Percentiles rank a stretch among this genome's conserved stretches.
These are phyloP conservation scores for Polyporus arcularius DNA, from an alignment of 768 basidiomycete species.

Conservation along the genomic window DNA sequence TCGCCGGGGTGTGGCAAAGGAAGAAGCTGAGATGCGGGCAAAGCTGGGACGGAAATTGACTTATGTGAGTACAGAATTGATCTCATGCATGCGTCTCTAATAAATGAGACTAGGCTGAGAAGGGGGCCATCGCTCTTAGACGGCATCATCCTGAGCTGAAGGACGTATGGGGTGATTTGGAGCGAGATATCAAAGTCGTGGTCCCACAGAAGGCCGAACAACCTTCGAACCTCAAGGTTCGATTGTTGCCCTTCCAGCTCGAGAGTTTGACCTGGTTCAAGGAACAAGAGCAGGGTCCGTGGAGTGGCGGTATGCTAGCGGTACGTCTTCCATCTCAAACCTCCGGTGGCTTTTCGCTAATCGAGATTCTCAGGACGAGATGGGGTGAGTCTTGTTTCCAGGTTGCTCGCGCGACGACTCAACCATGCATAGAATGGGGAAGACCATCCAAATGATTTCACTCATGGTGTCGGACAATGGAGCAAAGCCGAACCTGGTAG, in stretches of 20 bases:
- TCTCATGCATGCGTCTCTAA: not conserved
- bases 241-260: conserved; percentile 90
- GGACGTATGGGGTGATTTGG: conserved; percentile 87
- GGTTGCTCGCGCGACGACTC: conserved; percentile 5
- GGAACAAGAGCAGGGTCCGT: conserved; percentile 83
- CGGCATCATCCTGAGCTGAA: conserved; percentile 78
- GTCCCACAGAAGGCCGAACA: conserved; percentile 74
- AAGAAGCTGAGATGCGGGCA: conserved; percentile 49
- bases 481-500: conserved; percentile 81
- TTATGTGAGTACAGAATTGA: conserved; percentile 44
- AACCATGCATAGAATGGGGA: conserved; percentile 68
- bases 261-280: conserved; percentile 97
- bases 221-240: conserved; percentile 80
- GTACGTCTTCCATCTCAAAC: conserved; percentile 43
- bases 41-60: conserved; percentile 78
- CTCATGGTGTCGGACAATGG: conserved; percentile 75
- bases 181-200: conserved; percentile 58
- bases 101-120: conserved; percentile 61
- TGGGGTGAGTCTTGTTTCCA: conserved; percentile 64
- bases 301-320: conserved; percentile 92
- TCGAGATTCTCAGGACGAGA: conserved; percentile 65
- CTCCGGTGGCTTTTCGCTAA: not conserved
- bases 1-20: conserved; percentile 35
- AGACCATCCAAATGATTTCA: conserved; percentile 96
- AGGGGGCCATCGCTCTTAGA: conserved; percentile 58